Evolutionary conservation across 2,329 filamentous ascomycete species (phyloP).

Genomic region (Botrytis tulipae): DNA sequence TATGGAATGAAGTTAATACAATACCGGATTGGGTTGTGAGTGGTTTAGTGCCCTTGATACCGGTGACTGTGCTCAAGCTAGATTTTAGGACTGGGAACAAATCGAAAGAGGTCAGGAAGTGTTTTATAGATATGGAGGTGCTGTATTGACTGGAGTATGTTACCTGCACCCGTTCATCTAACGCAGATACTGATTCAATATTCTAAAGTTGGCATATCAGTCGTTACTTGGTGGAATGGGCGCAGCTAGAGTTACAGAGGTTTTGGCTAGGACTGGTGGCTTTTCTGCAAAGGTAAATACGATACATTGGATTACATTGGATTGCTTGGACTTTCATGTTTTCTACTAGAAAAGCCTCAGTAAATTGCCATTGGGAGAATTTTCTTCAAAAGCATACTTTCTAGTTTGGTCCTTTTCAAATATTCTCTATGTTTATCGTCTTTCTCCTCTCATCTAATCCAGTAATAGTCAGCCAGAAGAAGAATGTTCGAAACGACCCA

Average conservation of each 20-base stretch:
- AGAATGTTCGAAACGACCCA: conserved; percentile 72
- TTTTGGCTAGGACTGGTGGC: conserved; percentile 69
- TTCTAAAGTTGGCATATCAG: conserved; percentile 48
- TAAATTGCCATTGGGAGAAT: not conserved
- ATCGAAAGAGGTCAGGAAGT: conserved; percentile 72
- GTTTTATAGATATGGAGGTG: conserved; percentile 73
- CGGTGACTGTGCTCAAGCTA: not conserved
- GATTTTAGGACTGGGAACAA: conserved; percentile 63
- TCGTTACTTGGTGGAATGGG: conserved; percentile 70
- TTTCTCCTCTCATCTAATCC: not conserved
- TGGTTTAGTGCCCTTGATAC: not conserved
- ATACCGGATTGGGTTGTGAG: conserved; percentile 65
- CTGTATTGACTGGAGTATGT: conserved; percentile 57
- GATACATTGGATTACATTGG: too few species aligned
- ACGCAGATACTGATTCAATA: conserved; percentile 9
- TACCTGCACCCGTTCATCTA: not conserved
- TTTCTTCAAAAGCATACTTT: not conserved
- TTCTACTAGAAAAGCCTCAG: not conserved
- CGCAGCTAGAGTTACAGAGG: conserved; percentile 70
- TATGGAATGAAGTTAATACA: conserved; percentile 67
- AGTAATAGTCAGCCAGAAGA: conserved; percentile 53
- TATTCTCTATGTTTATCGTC: not conserved
- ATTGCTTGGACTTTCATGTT: too few species aligned
- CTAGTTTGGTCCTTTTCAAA: too few species aligned
- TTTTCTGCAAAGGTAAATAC: conserved; percentile 55